Conservation (phyloP, 257 asterid species). For the Forsythia suspensa region DNA sequence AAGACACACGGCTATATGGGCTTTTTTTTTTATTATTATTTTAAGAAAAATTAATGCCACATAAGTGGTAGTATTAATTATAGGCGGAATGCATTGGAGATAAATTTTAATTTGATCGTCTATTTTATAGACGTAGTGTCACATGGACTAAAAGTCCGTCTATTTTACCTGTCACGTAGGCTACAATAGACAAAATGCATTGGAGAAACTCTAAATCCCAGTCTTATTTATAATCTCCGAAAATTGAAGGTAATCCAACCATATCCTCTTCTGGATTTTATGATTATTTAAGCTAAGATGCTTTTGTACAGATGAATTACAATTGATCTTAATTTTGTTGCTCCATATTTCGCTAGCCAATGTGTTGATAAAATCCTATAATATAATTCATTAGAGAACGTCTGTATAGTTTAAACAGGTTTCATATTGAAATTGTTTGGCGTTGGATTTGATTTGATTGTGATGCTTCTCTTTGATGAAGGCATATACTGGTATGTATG, state of each 20-base stretch:
- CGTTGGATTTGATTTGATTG: background rate
- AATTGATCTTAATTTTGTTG: background rate
- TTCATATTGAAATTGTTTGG: background rate
- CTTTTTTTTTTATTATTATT: too few species aligned
- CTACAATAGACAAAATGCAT: too few species aligned
- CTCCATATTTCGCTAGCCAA: background rate
- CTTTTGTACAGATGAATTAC: background rate
- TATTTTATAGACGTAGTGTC: too few species aligned
- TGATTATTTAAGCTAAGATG: background rate
- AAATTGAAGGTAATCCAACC: background rate
- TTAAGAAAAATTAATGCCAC: too few species aligned
- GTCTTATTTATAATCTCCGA: background rate
- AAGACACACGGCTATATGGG: too few species aligned
- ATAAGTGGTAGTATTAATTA: too few species aligned
- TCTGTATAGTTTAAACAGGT: background rate
- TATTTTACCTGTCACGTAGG: too few species aligned
- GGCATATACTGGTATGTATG: background rate
- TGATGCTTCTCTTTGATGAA: background rate
- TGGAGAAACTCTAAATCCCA: too few species aligned
- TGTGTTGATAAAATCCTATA: background rate
- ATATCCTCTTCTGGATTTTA: background rate
- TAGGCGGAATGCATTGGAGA: too few species aligned
- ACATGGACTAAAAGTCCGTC: too few species aligned
- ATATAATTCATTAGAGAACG: background rate
- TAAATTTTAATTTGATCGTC: too few species aligned